These are phyloP conservation scores for Monosporascus sp. DNA, from an alignment of 2,329 filamentous ascomycete species.

Conservation along the genomic window DNA sequence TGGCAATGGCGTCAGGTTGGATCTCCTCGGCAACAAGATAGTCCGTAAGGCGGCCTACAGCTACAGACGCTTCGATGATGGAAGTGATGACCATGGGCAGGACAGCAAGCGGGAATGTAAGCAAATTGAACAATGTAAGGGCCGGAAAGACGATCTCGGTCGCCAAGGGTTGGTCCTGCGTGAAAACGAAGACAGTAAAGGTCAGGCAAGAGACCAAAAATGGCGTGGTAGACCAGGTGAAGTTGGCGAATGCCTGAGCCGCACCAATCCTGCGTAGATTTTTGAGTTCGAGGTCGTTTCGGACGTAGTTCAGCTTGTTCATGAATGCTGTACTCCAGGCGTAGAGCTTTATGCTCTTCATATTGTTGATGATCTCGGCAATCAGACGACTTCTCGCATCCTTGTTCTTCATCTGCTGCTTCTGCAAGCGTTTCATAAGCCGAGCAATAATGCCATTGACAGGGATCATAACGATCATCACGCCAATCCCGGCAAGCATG, in stretches of 20 bases:
- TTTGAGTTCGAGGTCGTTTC: conserved; percentile 93
- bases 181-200: conserved; percentile 89
- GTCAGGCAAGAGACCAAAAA: conserved; percentile 97
- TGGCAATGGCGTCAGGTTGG: conserved; percentile 73
- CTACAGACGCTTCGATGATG: conserved; percentile 93
- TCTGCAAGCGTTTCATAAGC: conserved; percentile 91
- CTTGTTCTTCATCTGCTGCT: conserved; percentile 99
- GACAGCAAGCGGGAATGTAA: conserved; percentile 90
- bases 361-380: conserved; percentile 97
- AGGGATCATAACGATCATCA: conserved; percentile 97
- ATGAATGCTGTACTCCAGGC: conserved; percentile 97
- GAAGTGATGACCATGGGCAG: conserved; percentile 97
- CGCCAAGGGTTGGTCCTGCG: conserved; percentile 72
- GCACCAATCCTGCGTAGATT: conserved; percentile 95
- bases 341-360: conserved; percentile 99
- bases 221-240: conserved; percentile 95
- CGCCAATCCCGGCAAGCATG: conserved; percentile 90
- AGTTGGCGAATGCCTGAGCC: conserved; percentile 89
- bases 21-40: conserved; percentile 88
- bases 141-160: conserved; percentile 96
- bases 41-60: conserved; percentile 75
- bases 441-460: conserved; percentile 88
- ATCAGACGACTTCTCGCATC: conserved; percentile 88
- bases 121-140: conserved; percentile 82
- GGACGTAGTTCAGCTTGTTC: conserved; percentile 91